Base-by-base conservation (phyloP, 164 flowering plant genomes). In the Tetrastigma voinierianum region DNA sequence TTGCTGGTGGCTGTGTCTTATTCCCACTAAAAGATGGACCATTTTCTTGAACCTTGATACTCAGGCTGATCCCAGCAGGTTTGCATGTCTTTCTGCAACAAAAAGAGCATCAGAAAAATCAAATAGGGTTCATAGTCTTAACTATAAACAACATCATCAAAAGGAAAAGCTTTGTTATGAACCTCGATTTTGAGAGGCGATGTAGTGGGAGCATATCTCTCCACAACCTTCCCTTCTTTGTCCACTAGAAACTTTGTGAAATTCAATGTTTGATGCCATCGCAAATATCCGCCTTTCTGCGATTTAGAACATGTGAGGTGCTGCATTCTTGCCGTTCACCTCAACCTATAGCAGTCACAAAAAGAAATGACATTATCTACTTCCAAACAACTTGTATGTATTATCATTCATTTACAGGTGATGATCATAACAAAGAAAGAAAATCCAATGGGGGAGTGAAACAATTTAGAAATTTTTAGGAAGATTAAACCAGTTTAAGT, bases 261-360 rank as follows among this genome's bases (percentile, higher is more conserved):
- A 78, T 94, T 94, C 98, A 97, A 94, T n/a, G n/a, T 62, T 94
- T 94, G 82, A 94, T 89, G 48, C 77, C 83, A 78, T 90, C 83
- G 19, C 85, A 19, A 94, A 64, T 5, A 77, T 48, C 96, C 97
- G 13, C 96, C 93, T 75, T 94, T 85, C 66, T 87, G 73, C 20
- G 87, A 67, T 75, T 94, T 94, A 77, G 69, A 77, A 89, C 77
- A 84, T 83, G 83, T 88, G 72, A 1, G 97, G 96, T 12, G 83
- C 86, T 13, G 90, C 77, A 69, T 91, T 83, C 66, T 86, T 84
- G 45, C 98, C 97, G 68, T 94, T 94, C 64, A 94, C 98, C 43
- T 89, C 93, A 72, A 94, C 60, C 98, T 91, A 66, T 49, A 47
- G 46, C 57, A 24, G 40, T 18, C 24, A 32, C 6, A 32, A 13